phyloP scores from a whole-genome alignment of 352 stramenopile genomes.

The Hyphochytrium catenoides region DNA sequence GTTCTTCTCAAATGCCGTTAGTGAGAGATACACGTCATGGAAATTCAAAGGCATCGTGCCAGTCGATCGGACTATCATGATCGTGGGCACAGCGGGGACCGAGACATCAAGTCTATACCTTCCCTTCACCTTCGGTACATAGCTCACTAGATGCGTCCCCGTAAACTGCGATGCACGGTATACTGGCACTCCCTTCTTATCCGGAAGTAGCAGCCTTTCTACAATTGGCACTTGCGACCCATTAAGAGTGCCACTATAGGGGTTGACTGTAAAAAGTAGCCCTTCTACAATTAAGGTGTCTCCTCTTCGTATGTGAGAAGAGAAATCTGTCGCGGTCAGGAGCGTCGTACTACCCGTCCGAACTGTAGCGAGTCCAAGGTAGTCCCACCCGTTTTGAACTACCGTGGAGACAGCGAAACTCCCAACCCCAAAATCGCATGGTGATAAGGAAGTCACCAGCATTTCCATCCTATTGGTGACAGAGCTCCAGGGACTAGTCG shows the following conservation, averaged over 20 bases:
- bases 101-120: conserved; percentile 59
- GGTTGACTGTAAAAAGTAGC: conserved; percentile 2
- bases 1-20: too few relatives aligned
- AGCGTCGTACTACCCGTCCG: too few relatives aligned
- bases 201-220: not conserved
- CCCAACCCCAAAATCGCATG: too few relatives aligned
- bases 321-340: too few relatives aligned
- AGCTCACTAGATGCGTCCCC: conserved; percentile 52
- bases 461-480: too few relatives aligned
- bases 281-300: conserved; percentile 4
- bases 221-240: not conserved
- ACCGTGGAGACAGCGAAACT: not conserved
- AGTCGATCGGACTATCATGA: conserved; percentile 20
- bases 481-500: conserved; percentile 19
- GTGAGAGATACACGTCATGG: too few relatives aligned
- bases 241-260: conserved; percentile 1
- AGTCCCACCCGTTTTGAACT: conserved; percentile 12
- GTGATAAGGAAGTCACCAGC: too few relatives aligned
- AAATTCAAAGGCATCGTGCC: conserved; percentile 35
- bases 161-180: conserved; percentile 29
- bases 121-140: conserved; percentile 67
- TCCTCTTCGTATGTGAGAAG: too few relatives aligned
- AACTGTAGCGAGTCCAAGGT: too few relatives aligned
- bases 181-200: conserved; percentile 11
- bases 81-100: conserved; percentile 31